These are phyloP conservation scores for Orbilia brochopaga DNA, from an alignment of 2,329 filamentous ascomycete genomes.

Conservation along the genomic window DNA sequence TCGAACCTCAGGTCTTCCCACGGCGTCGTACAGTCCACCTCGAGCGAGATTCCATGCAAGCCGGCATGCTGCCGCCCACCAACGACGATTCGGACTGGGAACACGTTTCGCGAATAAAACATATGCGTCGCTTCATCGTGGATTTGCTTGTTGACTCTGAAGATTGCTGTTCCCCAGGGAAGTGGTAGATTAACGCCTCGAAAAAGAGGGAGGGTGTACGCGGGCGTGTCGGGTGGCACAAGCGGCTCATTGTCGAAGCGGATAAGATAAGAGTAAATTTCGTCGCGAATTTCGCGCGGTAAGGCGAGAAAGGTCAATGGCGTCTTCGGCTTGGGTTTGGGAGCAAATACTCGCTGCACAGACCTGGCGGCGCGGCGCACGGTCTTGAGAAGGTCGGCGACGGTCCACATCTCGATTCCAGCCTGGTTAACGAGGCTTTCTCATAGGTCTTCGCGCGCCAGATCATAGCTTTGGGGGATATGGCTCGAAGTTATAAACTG, in stretches of 20 bases:
- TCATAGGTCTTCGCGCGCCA: too few species aligned
- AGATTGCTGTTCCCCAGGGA: conserved; percentile 18
- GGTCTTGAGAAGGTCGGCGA: too few species aligned
- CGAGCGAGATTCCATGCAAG: conserved; percentile 13
- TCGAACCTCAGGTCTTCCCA: conserved; percentile 38
- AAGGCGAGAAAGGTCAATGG: conserved; percentile 28
- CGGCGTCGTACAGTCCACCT: conserved; percentile 25
- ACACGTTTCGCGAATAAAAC: conserved; percentile 30
- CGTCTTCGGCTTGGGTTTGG: not conserved
- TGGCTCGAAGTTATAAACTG: too few species aligned
- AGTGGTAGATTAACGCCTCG: conserved; percentile 22
- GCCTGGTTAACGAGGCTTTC: too few species aligned
- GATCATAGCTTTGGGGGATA: too few species aligned
- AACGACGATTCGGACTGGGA: conserved; percentile 33
- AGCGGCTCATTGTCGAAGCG: conserved; percentile 31
- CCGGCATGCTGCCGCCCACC: conserved; percentile 10
- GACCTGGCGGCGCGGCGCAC: too few species aligned
- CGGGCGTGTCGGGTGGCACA: conserved; percentile 4
- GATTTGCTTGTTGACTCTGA: conserved; percentile 30
- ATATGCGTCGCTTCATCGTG: conserved; percentile 29
- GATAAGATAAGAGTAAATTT: conserved; percentile 40
- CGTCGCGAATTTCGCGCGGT: conserved; percentile 39
- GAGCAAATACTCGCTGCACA: too few species aligned
- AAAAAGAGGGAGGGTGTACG: conserved; percentile 9
- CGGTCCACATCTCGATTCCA: too few species aligned